Conservation (phyloP, 73 alveolate species). For the Tetrahymena elliotti region DNA sequence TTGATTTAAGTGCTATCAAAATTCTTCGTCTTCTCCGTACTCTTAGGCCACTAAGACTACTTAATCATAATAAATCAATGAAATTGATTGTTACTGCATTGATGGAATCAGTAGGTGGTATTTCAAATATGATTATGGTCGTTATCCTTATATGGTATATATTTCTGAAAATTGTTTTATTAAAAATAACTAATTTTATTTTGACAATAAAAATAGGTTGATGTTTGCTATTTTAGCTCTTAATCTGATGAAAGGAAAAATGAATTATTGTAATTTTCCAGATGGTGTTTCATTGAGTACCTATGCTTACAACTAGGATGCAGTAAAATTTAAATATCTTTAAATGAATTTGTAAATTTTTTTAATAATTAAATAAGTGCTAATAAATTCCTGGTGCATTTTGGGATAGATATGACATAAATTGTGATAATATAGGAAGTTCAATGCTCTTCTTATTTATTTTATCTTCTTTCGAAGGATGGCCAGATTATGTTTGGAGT, state of each 20-base stretch:
- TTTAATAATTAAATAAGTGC: background rate
- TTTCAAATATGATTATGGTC: constrained; percentile 74
- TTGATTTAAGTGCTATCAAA: constrained; percentile 58
- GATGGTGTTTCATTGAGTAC: background rate
- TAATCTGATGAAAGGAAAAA: constrained; percentile 24
- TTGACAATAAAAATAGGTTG: constrained; percentile 29
- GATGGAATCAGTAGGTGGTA: constrained; percentile 76
- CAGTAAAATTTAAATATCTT: background rate
- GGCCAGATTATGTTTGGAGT: constrained; percentile 19
- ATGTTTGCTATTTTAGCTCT: constrained; percentile 37
- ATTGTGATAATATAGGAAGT: constrained; percentile 25
- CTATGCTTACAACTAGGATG: background rate
- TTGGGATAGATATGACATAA: constrained; percentile 19
- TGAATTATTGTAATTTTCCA: constrained; percentile 17
- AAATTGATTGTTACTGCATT: constrained; percentile 79
- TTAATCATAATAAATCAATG: constrained; percentile 82
- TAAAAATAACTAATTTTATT: background rate
- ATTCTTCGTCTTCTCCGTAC: constrained; percentile 84
- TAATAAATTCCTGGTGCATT: background rate
- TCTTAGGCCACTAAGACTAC: constrained; percentile 85
- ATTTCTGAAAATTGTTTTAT: background rate
- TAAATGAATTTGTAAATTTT: background rate
- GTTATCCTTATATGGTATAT: constrained; percentile 73
- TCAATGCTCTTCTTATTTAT: constrained; percentile 23
- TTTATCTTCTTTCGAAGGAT: constrained; percentile 7